Evolutionary conservation across 768 basidiomycete genomes (phyloP).

Genomic region (Boletus rufocinnamomeus): DNA sequence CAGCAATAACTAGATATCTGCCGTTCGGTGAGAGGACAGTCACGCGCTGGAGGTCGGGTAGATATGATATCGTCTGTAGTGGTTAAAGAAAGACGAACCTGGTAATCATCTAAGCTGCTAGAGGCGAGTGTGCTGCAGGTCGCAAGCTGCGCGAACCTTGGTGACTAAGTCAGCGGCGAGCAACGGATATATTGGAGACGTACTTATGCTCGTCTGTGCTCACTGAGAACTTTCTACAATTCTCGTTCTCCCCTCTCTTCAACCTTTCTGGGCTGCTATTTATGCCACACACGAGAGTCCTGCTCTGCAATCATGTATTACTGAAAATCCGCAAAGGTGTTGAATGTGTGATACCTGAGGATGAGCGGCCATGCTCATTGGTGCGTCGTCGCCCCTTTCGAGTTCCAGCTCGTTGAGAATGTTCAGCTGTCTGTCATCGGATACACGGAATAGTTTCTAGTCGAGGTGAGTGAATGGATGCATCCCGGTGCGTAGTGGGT

Average conservation of each 20-base stretch:
- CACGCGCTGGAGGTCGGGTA: conserved; percentile 59
- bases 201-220: conserved; percentile 55
- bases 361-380: conserved; percentile 90
- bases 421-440: conserved; percentile 51
- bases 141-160: conserved; percentile 32
- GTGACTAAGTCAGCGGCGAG: conserved; percentile 12
- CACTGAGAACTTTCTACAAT: conserved; percentile 74
- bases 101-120: conserved; percentile 74
- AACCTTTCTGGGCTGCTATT: conserved; percentile 73
- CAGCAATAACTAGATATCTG: conserved; percentile 67
- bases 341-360: conserved; percentile 46
- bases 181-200: conserved; percentile 19
- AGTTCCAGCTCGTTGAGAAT: conserved; percentile 72
- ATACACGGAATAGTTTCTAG: conserved; percentile 71
- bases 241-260: conserved; percentile 71
- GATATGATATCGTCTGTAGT: not conserved
- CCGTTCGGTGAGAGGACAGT: conserved; percentile 77
- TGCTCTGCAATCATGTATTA: conserved; percentile 35
- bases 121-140: conserved; percentile 63
- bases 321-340: not conserved
- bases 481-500: not conserved
- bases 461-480: conserved; percentile 10
- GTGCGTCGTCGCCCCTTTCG: conserved; percentile 82
- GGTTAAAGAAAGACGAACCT: conserved; percentile 51
- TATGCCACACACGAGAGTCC: conserved; percentile 78